A percentile compares a stretch with the other conserved stretches of the same genome.
phyloP scores from a whole-genome alignment of 164 flowering plant genomes.

The Berberis vulgaris region DNA sequence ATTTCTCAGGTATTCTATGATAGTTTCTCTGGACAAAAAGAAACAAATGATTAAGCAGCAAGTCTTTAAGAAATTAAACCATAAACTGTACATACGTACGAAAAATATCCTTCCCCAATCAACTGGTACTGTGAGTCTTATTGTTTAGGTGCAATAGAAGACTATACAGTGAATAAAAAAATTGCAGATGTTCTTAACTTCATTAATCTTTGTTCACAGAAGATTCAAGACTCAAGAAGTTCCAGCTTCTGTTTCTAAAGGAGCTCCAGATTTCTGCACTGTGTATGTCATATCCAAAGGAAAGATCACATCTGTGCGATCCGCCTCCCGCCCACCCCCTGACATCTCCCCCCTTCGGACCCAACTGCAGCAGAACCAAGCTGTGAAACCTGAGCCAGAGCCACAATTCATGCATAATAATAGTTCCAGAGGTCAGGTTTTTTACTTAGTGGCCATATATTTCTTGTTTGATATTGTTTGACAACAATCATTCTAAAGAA shows the following conservation, averaged over 20 bases:
- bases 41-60: no score
- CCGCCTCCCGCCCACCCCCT: constrained; percentile 53
- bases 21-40: no score
- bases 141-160: no score
- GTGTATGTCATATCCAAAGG: constrained; percentile 65
- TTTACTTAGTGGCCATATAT: neutral
- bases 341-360: constrained; percentile 25
- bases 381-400: constrained; percentile 10
- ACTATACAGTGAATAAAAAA: no score
- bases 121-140: no score
- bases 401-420: neutral
- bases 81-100: no score
- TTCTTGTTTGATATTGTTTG: neutral
- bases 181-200: no score
- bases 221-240: constrained; percentile 39
- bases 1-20: constrained; percentile 36
- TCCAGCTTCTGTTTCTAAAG: constrained; percentile 38
- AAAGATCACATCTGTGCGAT: constrained; percentile 39
- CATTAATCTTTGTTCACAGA: constrained; percentile 20
- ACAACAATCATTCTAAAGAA: constrained; percentile 1
- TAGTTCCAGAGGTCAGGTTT: constrained; percentile 7
- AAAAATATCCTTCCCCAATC: no score
- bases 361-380: constrained; percentile 18
- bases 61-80: no score
- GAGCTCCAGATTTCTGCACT: constrained; percentile 69